phyloP scores from a whole-genome alignment of 2,329 filamentous ascomycete species.

The Dactylellina sp. region DNA sequence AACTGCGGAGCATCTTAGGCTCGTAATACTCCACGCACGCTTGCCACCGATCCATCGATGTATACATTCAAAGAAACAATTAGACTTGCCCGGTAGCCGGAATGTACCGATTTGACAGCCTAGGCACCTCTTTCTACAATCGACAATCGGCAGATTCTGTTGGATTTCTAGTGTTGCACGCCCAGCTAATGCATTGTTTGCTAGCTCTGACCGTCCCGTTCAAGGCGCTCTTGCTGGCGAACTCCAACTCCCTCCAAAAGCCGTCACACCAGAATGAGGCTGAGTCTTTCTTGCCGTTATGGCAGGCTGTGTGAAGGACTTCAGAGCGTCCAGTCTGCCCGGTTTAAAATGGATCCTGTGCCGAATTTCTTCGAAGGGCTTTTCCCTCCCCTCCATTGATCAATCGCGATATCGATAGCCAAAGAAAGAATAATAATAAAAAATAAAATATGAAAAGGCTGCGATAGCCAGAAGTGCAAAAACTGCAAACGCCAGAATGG shows the following conservation, averaged over 20 bases:
- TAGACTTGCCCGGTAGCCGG: too few species aligned
- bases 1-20: too few species aligned
- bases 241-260: neutral
- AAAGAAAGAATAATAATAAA: neutral
- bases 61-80: too few species aligned
- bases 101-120: too few species aligned
- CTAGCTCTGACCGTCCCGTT: neutral
- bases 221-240: slow-evolving; percentile 41
- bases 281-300: slow-evolving; percentile 23
- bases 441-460: slow-evolving; percentile 20
- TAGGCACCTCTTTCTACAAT: too few species aligned
- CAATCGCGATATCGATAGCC: too few species aligned
- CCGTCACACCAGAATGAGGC: slow-evolving; percentile 21
- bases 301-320: slow-evolving; percentile 14
- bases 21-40: too few species aligned
- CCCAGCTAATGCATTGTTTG: slow-evolving; percentile 24
- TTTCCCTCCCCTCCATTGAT: slow-evolving; percentile 4
- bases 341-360: slow-evolving; percentile 50
- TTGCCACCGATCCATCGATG: too few species aligned
- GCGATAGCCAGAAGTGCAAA: slow-evolving; percentile 46
- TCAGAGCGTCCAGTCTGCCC: neutral
- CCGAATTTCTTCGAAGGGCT: neutral
- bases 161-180: slow-evolving; percentile 28
- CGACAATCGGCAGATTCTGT: neutral
- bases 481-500: slow-evolving; percentile 18